Conservation (phyloP, 2,329 filamentous ascomycete species). For the Sporothrix dimorphospora region DNA sequence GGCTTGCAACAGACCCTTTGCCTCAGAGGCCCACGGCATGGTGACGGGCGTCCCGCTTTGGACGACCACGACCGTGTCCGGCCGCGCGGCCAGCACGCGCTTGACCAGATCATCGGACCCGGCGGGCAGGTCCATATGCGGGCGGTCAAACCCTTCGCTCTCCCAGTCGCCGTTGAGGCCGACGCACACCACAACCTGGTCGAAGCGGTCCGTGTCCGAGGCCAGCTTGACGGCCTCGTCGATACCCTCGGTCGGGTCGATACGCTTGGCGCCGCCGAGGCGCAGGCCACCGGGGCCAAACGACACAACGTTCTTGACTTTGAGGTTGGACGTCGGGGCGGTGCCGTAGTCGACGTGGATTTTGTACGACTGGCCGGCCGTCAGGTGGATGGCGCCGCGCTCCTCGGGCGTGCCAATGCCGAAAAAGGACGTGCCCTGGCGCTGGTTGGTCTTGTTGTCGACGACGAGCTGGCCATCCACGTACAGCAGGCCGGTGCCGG, state of each 20-base stretch:
- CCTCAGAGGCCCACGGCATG: conserved; percentile 54
- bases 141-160: conserved; percentile 35
- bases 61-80: conserved; percentile 60
- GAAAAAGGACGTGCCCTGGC: conserved; percentile 41
- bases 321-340: conserved; percentile 27
- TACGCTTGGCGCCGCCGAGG: conserved; percentile 26
- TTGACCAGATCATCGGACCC: conserved; percentile 43
- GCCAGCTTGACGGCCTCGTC: conserved; percentile 38
- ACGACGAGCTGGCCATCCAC: conserved; percentile 43
- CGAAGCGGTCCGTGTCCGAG: conserved; percentile 48
- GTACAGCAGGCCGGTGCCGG: conserved; percentile 42
- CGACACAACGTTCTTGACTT: conserved; percentile 46
- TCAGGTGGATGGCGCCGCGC: conserved; percentile 37
- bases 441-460: conserved; percentile 42
- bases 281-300: conserved; percentile 48
- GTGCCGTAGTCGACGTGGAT: conserved; percentile 38
- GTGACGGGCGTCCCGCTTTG: conserved; percentile 62
- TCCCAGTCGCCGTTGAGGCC: conserved; percentile 54
- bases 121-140: conserved; percentile 33
- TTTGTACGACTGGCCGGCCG: conserved; percentile 39
- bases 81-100: conserved; percentile 57
- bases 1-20: conserved; percentile 58
- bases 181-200: conserved; percentile 63
- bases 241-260: conserved; percentile 29
- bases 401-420: conserved; percentile 42